Base-by-base conservation (phyloP, 192 early-diverging fungal species). In the Entophlyctis luteolus region DNA sequence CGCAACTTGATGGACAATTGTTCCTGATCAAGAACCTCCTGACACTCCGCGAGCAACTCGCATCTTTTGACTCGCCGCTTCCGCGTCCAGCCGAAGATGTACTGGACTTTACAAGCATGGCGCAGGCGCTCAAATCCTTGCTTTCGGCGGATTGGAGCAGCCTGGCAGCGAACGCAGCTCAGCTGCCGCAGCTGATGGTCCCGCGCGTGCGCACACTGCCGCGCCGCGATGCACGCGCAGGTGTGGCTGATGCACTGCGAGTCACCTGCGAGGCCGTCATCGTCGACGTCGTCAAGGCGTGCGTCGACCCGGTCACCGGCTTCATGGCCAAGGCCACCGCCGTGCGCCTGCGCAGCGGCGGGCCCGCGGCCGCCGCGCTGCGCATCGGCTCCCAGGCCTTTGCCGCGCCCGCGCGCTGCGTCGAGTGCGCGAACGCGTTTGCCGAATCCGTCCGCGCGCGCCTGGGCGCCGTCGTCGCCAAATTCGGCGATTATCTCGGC, bases 11-110 rank as follows among this genome's bases (percentile, higher is more conserved):
- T 66, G 89, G 86, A 8, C 85, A 89, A 45, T 73, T 93, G 18
- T 94, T 94, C 70, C 75, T 91, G 46, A 91, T 94, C 37, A 94
- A 94, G 62, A 91, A 94, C 70, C 57, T 94, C n/a, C 67, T 94
- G 23, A 87, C 89, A 59, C 75, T 94, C 5, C 84, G 92, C 38
- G 92, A 94, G 34, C 89, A 91, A 58, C 88, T 92, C 33, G 79
- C 86, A 1, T 80, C 86, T 2, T 94, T 89, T 77, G 88, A 89
- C 56, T 81, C 82, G n/a, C 35, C 60, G 16, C 78, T 84, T 57
- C 88, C 92, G 69, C 80, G 91, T 6, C 87, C 89, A 39, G 76
- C 76, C 38, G 85, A 86, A 62, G 86, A 90, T 54, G 75, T 82
- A 22, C 71, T 93, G 12, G 87, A 91, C 55, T 88, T 90, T 68